A percentile compares a stretch with the other conserved stretches of the same genome.
phyloP scores from a whole-genome alignment of 768 basidiomycete genomes.

The Suillus clintonianus region DNA sequence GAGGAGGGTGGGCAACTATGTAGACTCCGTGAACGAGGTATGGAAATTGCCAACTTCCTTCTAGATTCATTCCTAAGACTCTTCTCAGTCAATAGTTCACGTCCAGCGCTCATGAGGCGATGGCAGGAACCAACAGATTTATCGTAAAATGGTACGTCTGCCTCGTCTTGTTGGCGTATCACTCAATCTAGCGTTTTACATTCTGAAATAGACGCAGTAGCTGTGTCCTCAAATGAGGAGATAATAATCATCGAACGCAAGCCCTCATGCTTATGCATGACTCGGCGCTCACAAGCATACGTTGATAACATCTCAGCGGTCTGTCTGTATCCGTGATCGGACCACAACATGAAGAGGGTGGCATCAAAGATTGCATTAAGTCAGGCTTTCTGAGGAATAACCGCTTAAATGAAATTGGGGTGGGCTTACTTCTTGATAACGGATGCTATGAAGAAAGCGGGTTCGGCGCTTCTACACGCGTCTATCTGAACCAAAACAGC shows the following conservation, averaged over 20 bases:
- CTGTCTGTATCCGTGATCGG: conserved; percentile 80
- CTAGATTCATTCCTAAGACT: too few species aligned
- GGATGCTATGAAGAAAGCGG: background rate
- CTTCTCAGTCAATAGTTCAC: conserved; percentile 86
- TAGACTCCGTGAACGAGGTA: conserved; percentile 79
- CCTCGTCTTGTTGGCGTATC: background rate
- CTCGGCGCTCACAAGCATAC: conserved; percentile 88
- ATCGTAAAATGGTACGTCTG: conserved; percentile 83
- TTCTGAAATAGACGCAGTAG: conserved; percentile 52
- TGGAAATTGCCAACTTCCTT: conserved; percentile 18
- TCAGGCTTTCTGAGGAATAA: background rate
- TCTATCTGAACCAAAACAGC: background rate
- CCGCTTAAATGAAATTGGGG: background rate
- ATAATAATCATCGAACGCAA: conserved; percentile 79
- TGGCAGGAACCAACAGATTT: conserved; percentile 89
- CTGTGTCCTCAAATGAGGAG: conserved; percentile 85
- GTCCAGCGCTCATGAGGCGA: conserved; percentile 81
- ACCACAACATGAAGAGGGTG: conserved; percentile 77
- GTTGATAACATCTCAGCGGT: conserved; percentile 70
- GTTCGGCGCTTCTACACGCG: background rate
- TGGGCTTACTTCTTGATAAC: background rate
- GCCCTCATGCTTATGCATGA: conserved; percentile 67
- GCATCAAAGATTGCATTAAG: conserved; percentile 52
- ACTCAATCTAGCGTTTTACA: background rate
- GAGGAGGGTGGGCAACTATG: conserved; percentile 74